Evolutionary conservation across 2,329 filamentous ascomycete genomes (phyloP).

Genomic region (Periconia sp.): DNA sequence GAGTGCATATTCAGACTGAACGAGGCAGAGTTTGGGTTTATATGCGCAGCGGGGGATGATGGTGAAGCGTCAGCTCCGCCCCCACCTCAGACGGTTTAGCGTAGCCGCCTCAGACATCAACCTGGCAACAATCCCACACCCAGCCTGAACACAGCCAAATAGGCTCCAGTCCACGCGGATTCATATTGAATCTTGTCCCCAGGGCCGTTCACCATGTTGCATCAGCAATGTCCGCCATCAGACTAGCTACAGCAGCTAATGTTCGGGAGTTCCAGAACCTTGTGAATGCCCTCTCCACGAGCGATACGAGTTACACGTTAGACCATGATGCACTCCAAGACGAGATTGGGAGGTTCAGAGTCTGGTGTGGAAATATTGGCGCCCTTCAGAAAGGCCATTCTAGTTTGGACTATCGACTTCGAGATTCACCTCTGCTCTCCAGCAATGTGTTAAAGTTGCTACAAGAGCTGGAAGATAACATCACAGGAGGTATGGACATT

Average conservation of each 20-base stretch:
- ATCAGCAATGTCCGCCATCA: conserved; percentile 22
- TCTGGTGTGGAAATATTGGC: conserved; percentile 40
- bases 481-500: conserved; percentile 18
- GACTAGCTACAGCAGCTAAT: conserved; percentile 31
- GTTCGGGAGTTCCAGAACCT: conserved; percentile 34
- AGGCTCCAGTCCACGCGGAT: conserved; percentile 7
- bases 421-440: conserved; percentile 37
- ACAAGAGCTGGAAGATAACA: conserved; percentile 33
- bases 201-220: background rate
- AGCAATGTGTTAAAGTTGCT: conserved; percentile 38
- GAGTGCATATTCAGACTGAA: background rate
- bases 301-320: conserved; percentile 19
- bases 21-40: background rate
- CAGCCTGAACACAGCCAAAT: background rate
- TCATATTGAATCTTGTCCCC: background rate
- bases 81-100: conserved; percentile 5
- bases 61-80: conserved; percentile 5
- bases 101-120: conserved; percentile 1
- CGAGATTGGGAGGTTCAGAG: conserved; percentile 40
- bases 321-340: conserved; percentile 36
- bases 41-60: background rate
- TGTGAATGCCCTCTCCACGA: conserved; percentile 16
- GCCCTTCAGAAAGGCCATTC: conserved; percentile 42
- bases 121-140: background rate
- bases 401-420: conserved; percentile 40